These are phyloP conservation scores for Neurospora sp. DNA, from an alignment of 495 filamentous ascomycete species.

Conservation along the genomic window DNA sequence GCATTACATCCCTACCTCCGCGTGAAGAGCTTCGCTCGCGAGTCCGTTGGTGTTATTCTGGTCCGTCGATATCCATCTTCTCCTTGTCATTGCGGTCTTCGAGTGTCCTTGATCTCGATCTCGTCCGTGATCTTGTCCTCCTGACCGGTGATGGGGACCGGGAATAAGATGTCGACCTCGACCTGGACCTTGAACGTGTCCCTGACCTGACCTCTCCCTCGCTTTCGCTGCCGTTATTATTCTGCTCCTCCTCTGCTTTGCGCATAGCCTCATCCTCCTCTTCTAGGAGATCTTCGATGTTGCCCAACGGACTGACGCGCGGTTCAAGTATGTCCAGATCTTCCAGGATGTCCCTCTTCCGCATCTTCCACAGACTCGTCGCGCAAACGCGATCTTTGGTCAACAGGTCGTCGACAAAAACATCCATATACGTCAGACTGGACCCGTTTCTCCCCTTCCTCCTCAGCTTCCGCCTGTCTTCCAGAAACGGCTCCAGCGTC, in stretches of 20 bases:
- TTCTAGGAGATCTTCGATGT: slow-evolving; percentile 73
- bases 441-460: slow-evolving; percentile 61
- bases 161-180: slow-evolving; percentile 11
- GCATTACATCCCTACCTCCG: background rate
- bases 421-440: slow-evolving; percentile 73
- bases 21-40: slow-evolving; percentile 3
- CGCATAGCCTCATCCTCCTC: slow-evolving; percentile 41
- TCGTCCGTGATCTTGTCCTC: slow-evolving; percentile 11
- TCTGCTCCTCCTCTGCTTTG: slow-evolving; percentile 15
- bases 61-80: slow-evolving; percentile 28
- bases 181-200: slow-evolving; percentile 10
- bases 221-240: slow-evolving; percentile 12
- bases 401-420: slow-evolving; percentile 87
- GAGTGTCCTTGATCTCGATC: slow-evolving; percentile 9
- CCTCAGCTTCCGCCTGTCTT: slow-evolving; percentile 75
- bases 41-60: background rate
- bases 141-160: background rate
- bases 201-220: slow-evolving; percentile 10
- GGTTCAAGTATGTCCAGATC: slow-evolving; percentile 82
- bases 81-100: slow-evolving; percentile 15
- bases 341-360: slow-evolving; percentile 71
- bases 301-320: slow-evolving; percentile 73
- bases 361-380: slow-evolving; percentile 88
- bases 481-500: slow-evolving; percentile 71
- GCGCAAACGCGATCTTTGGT: slow-evolving; percentile 84